Evolutionary conservation across 192 early-diverging fungal species (phyloP), one percentile per base, ranked within the genome.

Genomic region (Coemansia sp.): DNA sequence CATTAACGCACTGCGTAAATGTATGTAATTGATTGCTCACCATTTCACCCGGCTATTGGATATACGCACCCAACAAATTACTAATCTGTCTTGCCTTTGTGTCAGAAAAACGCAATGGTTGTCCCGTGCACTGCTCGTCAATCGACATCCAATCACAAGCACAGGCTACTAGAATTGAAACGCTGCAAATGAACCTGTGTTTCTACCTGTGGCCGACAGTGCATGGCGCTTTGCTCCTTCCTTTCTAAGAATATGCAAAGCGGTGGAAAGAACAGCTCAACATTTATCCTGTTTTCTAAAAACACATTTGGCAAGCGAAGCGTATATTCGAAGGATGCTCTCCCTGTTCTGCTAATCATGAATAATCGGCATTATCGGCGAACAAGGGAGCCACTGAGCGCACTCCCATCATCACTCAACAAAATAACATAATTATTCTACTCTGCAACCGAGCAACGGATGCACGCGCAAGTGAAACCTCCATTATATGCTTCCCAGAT

Each of bases 61-160:
- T 49, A n/a, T 49, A 19, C 48, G 20, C 48, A 19, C 24, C 50
- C 24, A 52, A n/a, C 50, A 52, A 52, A n/a, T 20, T 52, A 35
- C 32, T 35, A 35, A 35, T 35, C 32, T 35, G 32, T 35, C 32
- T 35, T 35, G 32, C 8, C 1, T 35, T 9, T 35, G 29, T 32
- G 32, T 35, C 32, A 10, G 32, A 35, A 7, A 35, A 18, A 47
- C 43, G 43, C 14, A 18, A n/a, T 4, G 43, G 4, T n/a, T 47
- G 43, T n/a, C 43, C 43, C 43, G n/a, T 47, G 43, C 43, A 13
- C 14, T 47, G 14, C 14, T 13, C 43, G 13, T 47, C 14, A 47
- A 47, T 47, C 43, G 43, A 47, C n/a, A 18, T 14, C 43, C 43
- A 47, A 47, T 47, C 16, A 18, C 43, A 47, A 14, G 43, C 6